Evolutionary conservation across 306 rosid species (phyloP).

Genomic region (Gastrolobium bilobum): DNA sequence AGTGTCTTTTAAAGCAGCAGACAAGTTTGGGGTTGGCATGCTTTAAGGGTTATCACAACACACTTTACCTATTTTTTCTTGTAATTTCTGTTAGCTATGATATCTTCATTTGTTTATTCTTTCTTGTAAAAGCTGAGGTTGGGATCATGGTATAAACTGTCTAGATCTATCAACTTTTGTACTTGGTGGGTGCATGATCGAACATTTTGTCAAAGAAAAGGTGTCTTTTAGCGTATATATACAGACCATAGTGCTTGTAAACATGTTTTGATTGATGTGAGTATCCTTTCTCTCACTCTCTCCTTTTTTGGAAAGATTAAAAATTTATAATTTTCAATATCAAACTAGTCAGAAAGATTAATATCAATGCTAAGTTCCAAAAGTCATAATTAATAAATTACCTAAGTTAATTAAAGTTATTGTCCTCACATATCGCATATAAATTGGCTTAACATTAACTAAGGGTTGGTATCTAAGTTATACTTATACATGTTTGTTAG

Average conservation of each 20-base stretch:
- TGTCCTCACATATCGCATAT: too few relatives aligned
- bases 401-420: too few relatives aligned
- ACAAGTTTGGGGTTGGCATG: constrained; percentile 39
- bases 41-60: constrained; percentile 31
- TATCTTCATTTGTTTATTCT: constrained; percentile 65
- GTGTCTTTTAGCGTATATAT: constrained; percentile 41
- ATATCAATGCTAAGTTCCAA: too few relatives aligned
- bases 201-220: constrained; percentile 39
- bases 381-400: too few relatives aligned
- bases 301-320: too few relatives aligned
- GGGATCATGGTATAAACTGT: constrained; percentile 50
- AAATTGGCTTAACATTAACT: too few relatives aligned
- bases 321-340: too few relatives aligned
- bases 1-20: constrained; percentile 44
- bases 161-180: constrained; percentile 50
- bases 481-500: too few relatives aligned
- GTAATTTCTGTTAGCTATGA: constrained; percentile 41
- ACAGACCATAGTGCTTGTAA: constrained; percentile 45
- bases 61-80: constrained; percentile 18
- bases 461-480: too few relatives aligned
- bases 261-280: constrained; percentile 27
- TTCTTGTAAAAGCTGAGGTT: constrained; percentile 49
- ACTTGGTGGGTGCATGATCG: constrained; percentile 39
- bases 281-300: too few relatives aligned
- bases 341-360: too few relatives aligned